Evolutionary conservation across 495 filamentous ascomycete genomes (phyloP).

Genomic region (Cercophora scortea): DNA sequence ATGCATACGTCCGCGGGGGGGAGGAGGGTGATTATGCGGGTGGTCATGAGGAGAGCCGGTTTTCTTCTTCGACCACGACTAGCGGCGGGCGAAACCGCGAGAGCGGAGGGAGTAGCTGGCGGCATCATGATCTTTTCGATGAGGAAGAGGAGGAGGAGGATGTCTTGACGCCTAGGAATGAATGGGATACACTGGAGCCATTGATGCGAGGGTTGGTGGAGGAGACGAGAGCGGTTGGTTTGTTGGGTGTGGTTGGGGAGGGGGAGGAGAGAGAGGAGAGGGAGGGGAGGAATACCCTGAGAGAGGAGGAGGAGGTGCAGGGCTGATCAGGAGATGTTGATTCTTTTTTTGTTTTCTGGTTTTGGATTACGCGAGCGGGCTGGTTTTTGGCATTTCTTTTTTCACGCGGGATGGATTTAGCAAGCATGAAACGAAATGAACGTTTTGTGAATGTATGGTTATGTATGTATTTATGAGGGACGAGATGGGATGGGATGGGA

Average conservation of each 20-base stretch:
- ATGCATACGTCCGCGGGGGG: too few species aligned
- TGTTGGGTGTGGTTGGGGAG: not conserved
- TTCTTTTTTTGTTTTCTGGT: not conserved
- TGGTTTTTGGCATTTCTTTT: not conserved
- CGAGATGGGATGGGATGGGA: too few species aligned
- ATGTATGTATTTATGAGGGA: too few species aligned
- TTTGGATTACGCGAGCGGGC: not conserved
- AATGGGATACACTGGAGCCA: constrained; percentile 11
- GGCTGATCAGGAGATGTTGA: not conserved
- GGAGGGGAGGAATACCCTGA: not conserved
- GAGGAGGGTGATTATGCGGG: too few species aligned
- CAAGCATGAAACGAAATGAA: not conserved
- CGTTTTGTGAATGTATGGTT: not conserved
- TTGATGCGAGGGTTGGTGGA: constrained; percentile 13
- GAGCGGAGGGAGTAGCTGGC: too few species aligned
- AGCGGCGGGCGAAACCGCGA: not conserved
- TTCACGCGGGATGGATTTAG: not conserved
- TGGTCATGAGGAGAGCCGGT: too few species aligned
- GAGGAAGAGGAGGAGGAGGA: too few species aligned
- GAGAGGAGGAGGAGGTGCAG: not conserved
- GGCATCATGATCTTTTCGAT: too few species aligned
- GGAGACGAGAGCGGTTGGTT: not conserved
- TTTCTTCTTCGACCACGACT: too few species aligned
- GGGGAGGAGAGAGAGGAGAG: not conserved
- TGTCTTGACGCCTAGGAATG: not conserved